Conservation (phyloP, 495 filamentous ascomycete species). For the Rostrohypoxylon terebratum region DNA sequence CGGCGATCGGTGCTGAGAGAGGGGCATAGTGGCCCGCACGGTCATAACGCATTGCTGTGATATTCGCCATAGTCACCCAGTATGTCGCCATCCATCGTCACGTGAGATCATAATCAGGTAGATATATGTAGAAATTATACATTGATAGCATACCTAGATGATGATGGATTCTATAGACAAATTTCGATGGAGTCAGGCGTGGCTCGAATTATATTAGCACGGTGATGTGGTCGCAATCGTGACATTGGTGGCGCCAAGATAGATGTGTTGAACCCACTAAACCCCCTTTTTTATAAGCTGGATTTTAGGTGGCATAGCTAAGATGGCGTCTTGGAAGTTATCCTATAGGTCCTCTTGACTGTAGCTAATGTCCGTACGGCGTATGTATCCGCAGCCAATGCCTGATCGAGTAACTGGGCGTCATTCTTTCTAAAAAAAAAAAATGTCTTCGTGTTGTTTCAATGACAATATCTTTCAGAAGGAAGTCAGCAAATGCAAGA, state of each 20-base stretch:
- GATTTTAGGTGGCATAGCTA: background rate
- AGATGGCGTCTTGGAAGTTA: background rate
- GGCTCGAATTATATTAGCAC: background rate
- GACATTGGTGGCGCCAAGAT: background rate
- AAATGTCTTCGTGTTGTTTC: no score
- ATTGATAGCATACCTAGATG: background rate
- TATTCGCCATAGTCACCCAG: constrained; percentile 33
- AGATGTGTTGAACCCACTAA: background rate
- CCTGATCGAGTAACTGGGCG: no score
- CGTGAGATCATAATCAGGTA: constrained; percentile 17
- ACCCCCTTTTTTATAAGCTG: background rate
- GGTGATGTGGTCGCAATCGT: background rate
- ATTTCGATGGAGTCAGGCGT: background rate
- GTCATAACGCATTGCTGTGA: background rate
- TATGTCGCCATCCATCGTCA: constrained; percentile 46
- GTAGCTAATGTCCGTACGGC: no score
- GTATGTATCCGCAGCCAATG: no score
- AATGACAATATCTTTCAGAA: no score
- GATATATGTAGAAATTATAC: background rate
- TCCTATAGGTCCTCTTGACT: no score
- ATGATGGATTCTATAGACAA: background rate
- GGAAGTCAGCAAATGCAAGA: no score
- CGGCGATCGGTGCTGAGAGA: constrained; percentile 8
- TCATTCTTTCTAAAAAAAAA: no score
- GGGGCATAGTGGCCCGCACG: constrained; percentile 19